phyloP scores from a whole-genome alignment of 306 rosid species.

The Medicago ruthenica region DNA sequence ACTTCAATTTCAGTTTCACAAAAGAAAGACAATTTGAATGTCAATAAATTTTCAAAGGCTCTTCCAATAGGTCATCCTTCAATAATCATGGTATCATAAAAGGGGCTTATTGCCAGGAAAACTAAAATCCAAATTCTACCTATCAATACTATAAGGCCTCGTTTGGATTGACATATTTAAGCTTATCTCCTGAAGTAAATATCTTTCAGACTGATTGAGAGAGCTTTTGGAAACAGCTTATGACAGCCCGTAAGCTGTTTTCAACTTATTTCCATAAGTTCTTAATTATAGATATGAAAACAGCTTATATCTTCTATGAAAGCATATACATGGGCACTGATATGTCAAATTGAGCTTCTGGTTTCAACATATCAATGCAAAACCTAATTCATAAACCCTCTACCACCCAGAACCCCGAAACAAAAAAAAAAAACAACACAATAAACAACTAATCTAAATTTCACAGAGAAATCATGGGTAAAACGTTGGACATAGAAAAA shows the following conservation, averaged over 20 bases:
- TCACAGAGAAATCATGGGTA: background rate
- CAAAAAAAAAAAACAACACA: background rate
- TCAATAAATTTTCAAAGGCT: background rate
- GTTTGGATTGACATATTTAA: background rate
- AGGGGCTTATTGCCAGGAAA: background rate
- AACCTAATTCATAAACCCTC: background rate
- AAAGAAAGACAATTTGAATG: slow-evolving; percentile 1
- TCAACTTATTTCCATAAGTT: background rate
- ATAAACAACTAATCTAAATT: background rate
- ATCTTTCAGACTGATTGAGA: background rate
- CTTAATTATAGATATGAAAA: background rate
- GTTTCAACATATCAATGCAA: background rate
- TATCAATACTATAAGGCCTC: background rate
- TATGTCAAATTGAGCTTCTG: background rate
- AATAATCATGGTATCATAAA: background rate
- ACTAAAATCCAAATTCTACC: background rate
- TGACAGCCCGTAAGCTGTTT: background rate
- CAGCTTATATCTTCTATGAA: background rate
- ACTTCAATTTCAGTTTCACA: slow-evolving; percentile 35
- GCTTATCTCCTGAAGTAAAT: background rate
- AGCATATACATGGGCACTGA: background rate
- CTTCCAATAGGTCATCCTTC: background rate
- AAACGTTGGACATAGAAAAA: slow-evolving; percentile 6
- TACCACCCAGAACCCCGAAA: background rate
- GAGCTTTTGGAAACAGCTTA: background rate